phyloP scores from a whole-genome alignment of 75 land plant genomes.

The Cunninghamia lanceolata region DNA sequence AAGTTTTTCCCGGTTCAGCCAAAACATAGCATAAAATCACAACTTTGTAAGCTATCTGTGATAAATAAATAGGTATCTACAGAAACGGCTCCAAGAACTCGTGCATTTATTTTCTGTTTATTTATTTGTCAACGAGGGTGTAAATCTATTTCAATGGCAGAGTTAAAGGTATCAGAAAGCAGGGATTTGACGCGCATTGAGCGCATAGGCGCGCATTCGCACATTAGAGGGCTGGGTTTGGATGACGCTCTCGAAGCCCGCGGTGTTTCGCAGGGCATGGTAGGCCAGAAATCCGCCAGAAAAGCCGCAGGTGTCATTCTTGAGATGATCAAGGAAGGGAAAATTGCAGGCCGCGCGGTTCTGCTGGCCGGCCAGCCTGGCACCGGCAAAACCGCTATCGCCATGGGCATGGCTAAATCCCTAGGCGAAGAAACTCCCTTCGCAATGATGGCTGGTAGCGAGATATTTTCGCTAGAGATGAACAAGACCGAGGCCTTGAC shows the following conservation, averaged over 20 bases:
- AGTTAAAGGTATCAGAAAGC: constrained; percentile 75
- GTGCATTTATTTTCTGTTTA: too few relatives aligned
- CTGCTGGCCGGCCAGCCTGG: constrained; percentile 95
- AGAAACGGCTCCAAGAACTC: too few relatives aligned
- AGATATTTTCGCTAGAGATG: constrained; percentile 91
- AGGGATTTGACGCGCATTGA: constrained; percentile 85
- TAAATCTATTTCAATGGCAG: constrained; percentile 44
- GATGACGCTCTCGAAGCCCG: constrained; percentile 87
- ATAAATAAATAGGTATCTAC: too few relatives aligned
- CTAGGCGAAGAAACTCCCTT: constrained; percentile 95
- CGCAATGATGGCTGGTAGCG: constrained; percentile 82
- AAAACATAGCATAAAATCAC: too few relatives aligned
- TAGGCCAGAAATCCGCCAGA: constrained; percentile 83
- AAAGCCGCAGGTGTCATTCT: constrained; percentile 90
- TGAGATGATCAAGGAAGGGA: constrained; percentile 80
- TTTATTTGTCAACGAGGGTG: too few relatives aligned
- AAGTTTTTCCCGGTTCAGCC: too few relatives aligned
- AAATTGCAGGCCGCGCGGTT: constrained; percentile 89
- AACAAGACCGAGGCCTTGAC: constrained; percentile 95
- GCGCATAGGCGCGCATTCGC: constrained; percentile 98
- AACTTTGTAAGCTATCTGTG: too few relatives aligned
- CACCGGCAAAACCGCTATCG: constrained; percentile 98
- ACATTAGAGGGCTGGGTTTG: constrained; percentile 93
- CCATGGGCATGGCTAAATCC: constrained; percentile 98
- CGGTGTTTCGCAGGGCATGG: constrained; percentile 90